Percentiles rank a stretch among this genome's conserved stretches.
phyloP scores from a whole-genome alignment of 345 rosid genomes.

The Rubroshorea leprosula region DNA sequence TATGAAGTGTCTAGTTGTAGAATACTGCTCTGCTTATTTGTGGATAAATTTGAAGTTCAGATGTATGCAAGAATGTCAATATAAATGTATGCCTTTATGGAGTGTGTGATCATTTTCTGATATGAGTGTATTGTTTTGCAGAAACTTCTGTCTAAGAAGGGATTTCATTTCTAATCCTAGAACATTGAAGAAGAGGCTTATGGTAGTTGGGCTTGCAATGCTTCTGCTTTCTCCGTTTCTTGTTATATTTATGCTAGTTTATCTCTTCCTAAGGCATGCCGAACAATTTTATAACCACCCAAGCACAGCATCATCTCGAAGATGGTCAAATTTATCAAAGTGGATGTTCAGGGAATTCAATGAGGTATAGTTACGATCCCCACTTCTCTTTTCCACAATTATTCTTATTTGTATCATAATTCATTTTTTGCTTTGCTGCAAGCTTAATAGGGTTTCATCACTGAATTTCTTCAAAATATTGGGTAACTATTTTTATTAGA shows the following conservation, averaged over 20 bases:
- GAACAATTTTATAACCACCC: conserved; percentile 98
- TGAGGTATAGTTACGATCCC: conserved; percentile 49
- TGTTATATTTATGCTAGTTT: conserved; percentile 92
- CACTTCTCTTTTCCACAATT: background rate
- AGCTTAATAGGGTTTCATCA: background rate
- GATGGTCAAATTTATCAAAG: conserved; percentile 96
- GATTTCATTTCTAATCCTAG: conserved; percentile 84
- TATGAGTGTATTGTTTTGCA: conserved; percentile 46
- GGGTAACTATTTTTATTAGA: background rate
- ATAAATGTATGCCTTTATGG: background rate
- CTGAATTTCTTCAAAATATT: conserved; percentile 2
- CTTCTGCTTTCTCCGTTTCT: conserved; percentile 92
- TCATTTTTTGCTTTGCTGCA: background rate
- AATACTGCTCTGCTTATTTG: no score
- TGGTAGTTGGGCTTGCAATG: conserved; percentile 84
- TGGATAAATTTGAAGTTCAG: background rate
- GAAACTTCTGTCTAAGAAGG: conserved; percentile 80
- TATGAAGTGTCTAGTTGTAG: background rate
- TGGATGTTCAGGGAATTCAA: conserved; percentile 98
- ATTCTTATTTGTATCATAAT: no score
- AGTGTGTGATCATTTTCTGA: conserved; percentile 2
- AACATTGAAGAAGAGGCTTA: conserved; percentile 73
- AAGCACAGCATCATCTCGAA: conserved; percentile 88
- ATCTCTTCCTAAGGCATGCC: conserved; percentile 92
- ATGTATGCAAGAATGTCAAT: background rate